These are phyloP conservation scores for Pilasporangium apinafurcum DNA, from an alignment of 352 stramenopile genomes.

Conservation along the genomic window DNA sequence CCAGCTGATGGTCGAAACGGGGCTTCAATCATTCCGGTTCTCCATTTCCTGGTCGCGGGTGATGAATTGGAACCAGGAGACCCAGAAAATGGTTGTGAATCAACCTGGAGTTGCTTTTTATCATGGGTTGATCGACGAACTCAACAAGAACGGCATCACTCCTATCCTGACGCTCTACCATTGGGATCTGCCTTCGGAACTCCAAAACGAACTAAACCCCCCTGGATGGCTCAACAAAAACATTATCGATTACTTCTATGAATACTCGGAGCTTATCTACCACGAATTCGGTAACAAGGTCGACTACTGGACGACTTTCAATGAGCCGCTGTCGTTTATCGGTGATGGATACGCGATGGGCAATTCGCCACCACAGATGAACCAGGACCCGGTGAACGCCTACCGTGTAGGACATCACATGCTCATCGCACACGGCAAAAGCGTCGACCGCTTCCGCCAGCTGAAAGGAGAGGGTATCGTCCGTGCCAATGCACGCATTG, in stretches of 20 bases:
- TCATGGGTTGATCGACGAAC: constrained; percentile 66
- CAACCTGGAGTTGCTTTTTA: constrained; percentile 78
- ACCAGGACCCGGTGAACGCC: too few species aligned
- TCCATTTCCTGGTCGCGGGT: constrained; percentile 85
- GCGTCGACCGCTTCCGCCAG: constrained; percentile 76
- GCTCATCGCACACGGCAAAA: constrained; percentile 85
- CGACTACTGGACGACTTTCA: constrained; percentile 87
- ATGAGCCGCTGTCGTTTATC: constrained; percentile 71
- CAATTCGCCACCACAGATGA: too few species aligned
- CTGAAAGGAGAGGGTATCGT: constrained; percentile 55
- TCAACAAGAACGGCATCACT: constrained; percentile 54
- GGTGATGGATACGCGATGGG: constrained; percentile 4
- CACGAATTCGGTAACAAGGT: constrained; percentile 82
- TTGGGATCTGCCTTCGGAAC: constrained; percentile 82
- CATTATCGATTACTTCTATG: constrained; percentile 38
- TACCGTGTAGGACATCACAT: too few species aligned
- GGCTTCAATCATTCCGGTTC: constrained; percentile 82
- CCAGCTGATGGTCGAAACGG: constrained; percentile 69
- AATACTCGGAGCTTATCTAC: too few species aligned
- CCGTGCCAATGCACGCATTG: constrained; percentile 64
- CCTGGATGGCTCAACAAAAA: constrained; percentile 25
- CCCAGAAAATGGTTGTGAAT: constrained; percentile 38
- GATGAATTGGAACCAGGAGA: constrained; percentile 45
- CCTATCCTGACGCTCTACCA: constrained; percentile 89
- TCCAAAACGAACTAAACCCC: constrained; percentile 45